A percentile compares a stretch with the other conserved stretches of the same genome.
phyloP scores from a whole-genome alignment of 176 grass and related monocot genomes.

The Rhipidocladum racemiflorum region DNA sequence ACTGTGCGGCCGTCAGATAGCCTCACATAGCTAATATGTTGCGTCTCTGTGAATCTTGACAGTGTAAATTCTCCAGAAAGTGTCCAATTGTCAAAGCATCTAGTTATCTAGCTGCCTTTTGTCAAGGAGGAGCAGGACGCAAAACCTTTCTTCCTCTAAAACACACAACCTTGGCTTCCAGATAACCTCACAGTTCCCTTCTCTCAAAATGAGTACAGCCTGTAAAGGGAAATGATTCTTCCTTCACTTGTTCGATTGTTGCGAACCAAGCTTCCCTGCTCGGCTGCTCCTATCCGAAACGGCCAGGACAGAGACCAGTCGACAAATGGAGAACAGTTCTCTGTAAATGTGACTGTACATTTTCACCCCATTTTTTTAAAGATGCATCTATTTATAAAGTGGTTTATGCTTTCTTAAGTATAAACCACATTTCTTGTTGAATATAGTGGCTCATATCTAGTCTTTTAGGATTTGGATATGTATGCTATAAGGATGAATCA shows the following conservation, averaged over 20 bases:
- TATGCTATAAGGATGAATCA: no score
- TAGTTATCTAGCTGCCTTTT: not conserved
- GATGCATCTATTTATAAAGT: no score
- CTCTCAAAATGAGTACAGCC: no score
- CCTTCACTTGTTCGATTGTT: not conserved
- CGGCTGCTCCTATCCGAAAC: not conserved
- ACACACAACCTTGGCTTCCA: no score
- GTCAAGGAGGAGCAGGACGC: not conserved
- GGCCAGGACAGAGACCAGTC: not conserved
- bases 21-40: not conserved
- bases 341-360: no score
- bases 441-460: no score
- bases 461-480: no score
- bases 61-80: not conserved
- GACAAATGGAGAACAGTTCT: not conserved
- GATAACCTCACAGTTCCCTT: not conserved
- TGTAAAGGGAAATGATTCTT: not conserved
- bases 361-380: no score
- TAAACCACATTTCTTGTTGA: no score
- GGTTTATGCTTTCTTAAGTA: no score
- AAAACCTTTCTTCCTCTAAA: not conserved
- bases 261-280: not conserved
- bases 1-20: not conserved
- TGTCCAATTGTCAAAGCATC: not conserved
- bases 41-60: not conserved